These are phyloP conservation scores for Earliella scabrosa DNA, from an alignment of 1,284 basidiomycete species.

Conservation along the genomic window DNA sequence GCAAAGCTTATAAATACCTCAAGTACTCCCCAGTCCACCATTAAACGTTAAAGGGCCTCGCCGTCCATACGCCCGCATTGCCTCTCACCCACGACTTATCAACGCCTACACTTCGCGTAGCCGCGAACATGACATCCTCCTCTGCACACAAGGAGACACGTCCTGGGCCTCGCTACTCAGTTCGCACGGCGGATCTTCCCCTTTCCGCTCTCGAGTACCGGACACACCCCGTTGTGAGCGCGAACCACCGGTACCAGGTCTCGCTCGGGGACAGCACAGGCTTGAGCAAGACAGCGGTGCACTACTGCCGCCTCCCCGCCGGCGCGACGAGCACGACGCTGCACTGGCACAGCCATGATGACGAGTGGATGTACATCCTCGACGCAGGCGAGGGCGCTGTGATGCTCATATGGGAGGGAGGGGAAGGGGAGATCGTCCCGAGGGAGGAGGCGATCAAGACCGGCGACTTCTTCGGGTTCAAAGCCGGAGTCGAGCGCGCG, in stretches of 20 bases:
- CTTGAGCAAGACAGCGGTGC: constrained; percentile 31
- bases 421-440: not conserved
- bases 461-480: constrained; percentile 36
- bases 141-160: no score
- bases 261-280: constrained; percentile 31
- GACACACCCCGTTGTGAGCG: constrained; percentile 16
- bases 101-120: no score
- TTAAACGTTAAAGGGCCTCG: no score
- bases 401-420: constrained; percentile 15
- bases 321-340: constrained; percentile 27
- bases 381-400: constrained; percentile 30
- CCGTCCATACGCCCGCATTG: no score
- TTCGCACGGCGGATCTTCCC: constrained; percentile 18
- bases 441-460: constrained; percentile 24
- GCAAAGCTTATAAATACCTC: no score
- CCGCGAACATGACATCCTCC: no score
- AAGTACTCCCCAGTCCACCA: no score
- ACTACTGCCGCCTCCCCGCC: constrained; percentile 30
- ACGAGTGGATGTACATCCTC: constrained; percentile 36
- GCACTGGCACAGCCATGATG: constrained; percentile 34
- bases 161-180: no score
- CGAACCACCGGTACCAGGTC: constrained; percentile 24
- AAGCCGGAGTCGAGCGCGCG: constrained; percentile 26
- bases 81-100: no score
- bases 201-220: constrained; percentile 11